Conservation (phyloP, 352 stramenopile genomes). For the Globisporangium apiculatum region DNA sequence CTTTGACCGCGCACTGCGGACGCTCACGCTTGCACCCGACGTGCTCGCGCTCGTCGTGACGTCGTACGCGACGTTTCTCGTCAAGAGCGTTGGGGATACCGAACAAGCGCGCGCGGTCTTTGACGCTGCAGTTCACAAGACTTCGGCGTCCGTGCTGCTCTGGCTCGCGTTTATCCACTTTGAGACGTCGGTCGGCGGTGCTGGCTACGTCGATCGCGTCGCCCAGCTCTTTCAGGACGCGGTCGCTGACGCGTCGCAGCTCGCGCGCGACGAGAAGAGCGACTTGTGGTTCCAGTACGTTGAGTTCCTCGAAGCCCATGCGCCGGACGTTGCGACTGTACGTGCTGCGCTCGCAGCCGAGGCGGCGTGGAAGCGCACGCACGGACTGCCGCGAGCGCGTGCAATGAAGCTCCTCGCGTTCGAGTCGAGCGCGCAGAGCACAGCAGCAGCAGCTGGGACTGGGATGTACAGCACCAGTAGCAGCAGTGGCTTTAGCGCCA, state of each 20-base stretch:
- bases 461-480: conserved; percentile 5
- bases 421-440: conserved; percentile 16
- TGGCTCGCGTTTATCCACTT: conserved; percentile 73
- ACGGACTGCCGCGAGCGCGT: conserved; percentile 43
- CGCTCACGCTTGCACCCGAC: conserved; percentile 27
- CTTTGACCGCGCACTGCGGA: conserved; percentile 49
- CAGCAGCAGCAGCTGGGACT: conserved; percentile 10
- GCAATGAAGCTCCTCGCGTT: conserved; percentile 48
- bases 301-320: conserved; percentile 65
- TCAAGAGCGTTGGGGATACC: conserved; percentile 33
- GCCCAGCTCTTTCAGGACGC: conserved; percentile 35
- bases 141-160: conserved; percentile 39
- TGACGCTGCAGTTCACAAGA: conserved; percentile 32
- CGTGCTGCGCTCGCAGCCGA: conserved; percentile 46
- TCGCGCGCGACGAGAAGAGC: conserved; percentile 68
- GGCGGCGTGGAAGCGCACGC: conserved; percentile 62
- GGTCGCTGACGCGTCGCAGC: conserved; percentile 37
- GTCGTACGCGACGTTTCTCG: conserved; percentile 55
- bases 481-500: conserved; percentile 33
- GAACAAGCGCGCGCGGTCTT: conserved; percentile 34
- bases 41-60: conserved; percentile 43
- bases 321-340: conserved; percentile 29
- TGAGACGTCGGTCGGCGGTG: conserved; percentile 28
- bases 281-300: conserved; percentile 77
- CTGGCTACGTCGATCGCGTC: conserved; percentile 35